A percentile compares a stretch with the other conserved stretches of the same genome.
Conservation (phyloP, 2,329 filamentous ascomycete species). For the Pseudohalonectria lignicola region DNA sequence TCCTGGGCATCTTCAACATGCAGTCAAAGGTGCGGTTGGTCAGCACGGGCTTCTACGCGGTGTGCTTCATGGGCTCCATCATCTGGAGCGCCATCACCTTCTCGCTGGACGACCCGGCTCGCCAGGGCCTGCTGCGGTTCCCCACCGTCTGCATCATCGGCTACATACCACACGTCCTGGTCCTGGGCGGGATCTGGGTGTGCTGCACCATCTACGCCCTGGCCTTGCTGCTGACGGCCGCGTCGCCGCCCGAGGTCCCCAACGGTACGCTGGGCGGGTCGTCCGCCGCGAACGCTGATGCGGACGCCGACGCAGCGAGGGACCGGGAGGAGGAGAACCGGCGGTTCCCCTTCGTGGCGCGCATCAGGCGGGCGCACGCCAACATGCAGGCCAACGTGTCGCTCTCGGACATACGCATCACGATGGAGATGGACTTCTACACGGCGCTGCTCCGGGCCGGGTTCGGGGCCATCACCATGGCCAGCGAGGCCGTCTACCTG, state of each 20-base stretch:
- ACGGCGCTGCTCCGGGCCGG: slow-evolving; percentile 78
- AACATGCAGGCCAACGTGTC: slow-evolving; percentile 92
- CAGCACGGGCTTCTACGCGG: slow-evolving; percentile 81
- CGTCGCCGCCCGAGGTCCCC: slow-evolving; percentile 20
- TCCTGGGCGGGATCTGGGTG: slow-evolving; percentile 64
- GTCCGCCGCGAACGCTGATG: slow-evolving; percentile 38
- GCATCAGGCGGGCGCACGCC: slow-evolving; percentile 60
- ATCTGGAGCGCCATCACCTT: slow-evolving; percentile 61
- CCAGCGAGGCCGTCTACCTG: slow-evolving; percentile 89
- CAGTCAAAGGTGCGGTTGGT: slow-evolving; percentile 72
- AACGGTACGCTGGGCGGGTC: neutral
- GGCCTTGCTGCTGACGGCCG: slow-evolving; percentile 64
- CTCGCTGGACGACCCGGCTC: slow-evolving; percentile 46
- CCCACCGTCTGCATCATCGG: slow-evolving; percentile 92
- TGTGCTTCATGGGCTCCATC: slow-evolving; percentile 82
- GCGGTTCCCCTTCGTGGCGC: slow-evolving; percentile 31
- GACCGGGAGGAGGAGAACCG: slow-evolving; percentile 10
- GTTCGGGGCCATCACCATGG: slow-evolving; percentile 81
- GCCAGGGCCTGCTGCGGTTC: slow-evolving; percentile 66
- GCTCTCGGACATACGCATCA: slow-evolving; percentile 68
- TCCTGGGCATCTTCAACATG: slow-evolving; percentile 69
- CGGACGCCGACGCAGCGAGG: slow-evolving; percentile 17
- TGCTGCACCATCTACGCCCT: slow-evolving; percentile 70
- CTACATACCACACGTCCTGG: slow-evolving; percentile 87
- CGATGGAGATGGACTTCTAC: slow-evolving; percentile 90